phyloP scores from a whole-genome alignment of 768 basidiomycete species.

The Kwoniella dejecticola region DNA sequence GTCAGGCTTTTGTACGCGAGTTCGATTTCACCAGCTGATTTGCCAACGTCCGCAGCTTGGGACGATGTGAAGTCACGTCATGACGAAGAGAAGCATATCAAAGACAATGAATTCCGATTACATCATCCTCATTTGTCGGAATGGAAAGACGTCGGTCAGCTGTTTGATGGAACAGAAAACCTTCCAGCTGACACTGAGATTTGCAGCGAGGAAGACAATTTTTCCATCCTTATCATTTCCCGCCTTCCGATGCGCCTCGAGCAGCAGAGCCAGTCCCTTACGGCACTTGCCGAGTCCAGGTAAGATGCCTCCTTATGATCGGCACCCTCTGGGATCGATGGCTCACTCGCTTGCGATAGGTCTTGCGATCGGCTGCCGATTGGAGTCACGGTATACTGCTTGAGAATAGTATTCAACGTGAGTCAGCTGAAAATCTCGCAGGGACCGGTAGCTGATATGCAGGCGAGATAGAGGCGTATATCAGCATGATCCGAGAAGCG shows the following conservation, averaged over 20 bases:
- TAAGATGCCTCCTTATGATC: constrained; percentile 56
- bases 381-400: constrained; percentile 92
- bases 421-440: no score
- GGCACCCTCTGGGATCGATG: neutral
- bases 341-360: constrained; percentile 57
- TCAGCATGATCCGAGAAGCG: constrained; percentile 72
- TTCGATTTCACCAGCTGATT: neutral
- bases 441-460: no score
- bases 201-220: constrained; percentile 47
- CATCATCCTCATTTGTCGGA: constrained; percentile 55
- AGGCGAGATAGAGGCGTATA: constrained; percentile 72
- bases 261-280: constrained; percentile 49
- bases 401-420: constrained; percentile 80
- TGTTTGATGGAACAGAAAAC: neutral
- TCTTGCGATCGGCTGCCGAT: constrained; percentile 79
- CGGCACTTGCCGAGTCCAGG: constrained; percentile 47
- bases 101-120: constrained; percentile 44
- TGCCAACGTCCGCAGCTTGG: constrained; percentile 36
- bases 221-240: constrained; percentile 55
- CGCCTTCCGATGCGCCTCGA: constrained; percentile 45
- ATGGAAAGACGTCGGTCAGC: constrained; percentile 46
- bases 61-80: constrained; percentile 39
- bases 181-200: neutral
- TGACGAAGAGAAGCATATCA: constrained; percentile 34
- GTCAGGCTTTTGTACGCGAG: no score